Conservation (phyloP, 2,329 filamentous ascomycete genomes). For the Ophiostoma himal-ulmi region DNA sequence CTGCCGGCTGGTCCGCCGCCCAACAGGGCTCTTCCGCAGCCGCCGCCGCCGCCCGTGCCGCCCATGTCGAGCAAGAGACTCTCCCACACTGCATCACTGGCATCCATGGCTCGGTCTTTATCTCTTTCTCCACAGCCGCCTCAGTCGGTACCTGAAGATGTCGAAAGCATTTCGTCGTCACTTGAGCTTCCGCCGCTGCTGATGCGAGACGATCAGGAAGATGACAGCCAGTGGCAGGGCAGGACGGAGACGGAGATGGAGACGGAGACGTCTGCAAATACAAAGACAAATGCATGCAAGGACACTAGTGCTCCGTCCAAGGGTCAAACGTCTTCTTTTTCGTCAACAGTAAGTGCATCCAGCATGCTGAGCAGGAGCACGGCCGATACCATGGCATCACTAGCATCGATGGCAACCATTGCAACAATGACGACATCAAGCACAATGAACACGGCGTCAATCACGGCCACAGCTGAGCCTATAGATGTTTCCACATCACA, state of each 20-base stretch:
- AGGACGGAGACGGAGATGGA: not conserved
- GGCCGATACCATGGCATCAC: slow-evolving; percentile 9
- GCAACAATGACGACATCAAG: not conserved
- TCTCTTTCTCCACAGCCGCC: not conserved
- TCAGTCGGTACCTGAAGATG: not conserved
- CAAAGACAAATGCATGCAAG: not conserved
- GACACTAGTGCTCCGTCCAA: not conserved
- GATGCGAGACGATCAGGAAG: slow-evolving; percentile 5
- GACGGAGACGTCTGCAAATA: not conserved
- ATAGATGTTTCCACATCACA: not conserved
- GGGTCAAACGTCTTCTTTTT: slow-evolving; percentile 14
- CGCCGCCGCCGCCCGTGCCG: slow-evolving; percentile 30
- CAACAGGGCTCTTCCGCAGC: slow-evolving; percentile 38
- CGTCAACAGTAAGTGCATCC: slow-evolving; percentile 14
- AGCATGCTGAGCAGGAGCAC: slow-evolving; percentile 20
- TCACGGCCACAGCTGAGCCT: not conserved
- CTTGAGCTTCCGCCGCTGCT: slow-evolving; percentile 15
- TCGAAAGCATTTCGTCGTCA: slow-evolving; percentile 13
- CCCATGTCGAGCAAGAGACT: slow-evolving; percentile 10
- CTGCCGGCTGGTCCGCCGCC: slow-evolving; percentile 40
- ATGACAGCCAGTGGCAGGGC: not conserved
- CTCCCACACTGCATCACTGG: not conserved
- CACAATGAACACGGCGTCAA: not conserved
- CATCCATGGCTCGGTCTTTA: not conserved
- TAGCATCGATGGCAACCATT: not conserved